A percentile compares a stretch with the other conserved stretches of the same genome.
Evolutionary conservation across 352 stramenopile genomes (phyloP).

Genomic region (Aphanomyces cochlioides): DNA sequence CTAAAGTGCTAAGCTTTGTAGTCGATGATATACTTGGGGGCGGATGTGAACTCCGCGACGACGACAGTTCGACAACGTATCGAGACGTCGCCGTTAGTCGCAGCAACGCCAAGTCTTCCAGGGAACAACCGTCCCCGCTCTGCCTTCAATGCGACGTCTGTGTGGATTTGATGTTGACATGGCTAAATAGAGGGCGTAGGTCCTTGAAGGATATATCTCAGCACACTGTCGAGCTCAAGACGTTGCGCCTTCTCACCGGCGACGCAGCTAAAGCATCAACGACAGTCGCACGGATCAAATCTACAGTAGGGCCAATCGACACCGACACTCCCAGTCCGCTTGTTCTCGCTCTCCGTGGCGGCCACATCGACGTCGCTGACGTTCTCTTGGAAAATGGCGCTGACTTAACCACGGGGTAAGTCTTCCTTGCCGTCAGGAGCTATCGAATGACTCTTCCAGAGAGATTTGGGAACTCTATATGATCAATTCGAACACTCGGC

Average conservation of each 20-base stretch:
- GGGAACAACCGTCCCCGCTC: no score
- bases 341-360: neutral
- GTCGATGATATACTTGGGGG: conserved; percentile 1
- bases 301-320: neutral
- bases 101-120: neutral
- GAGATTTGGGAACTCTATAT: conserved; percentile 4
- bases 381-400: conserved; percentile 3
- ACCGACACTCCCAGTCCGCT: neutral
- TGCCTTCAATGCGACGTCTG: no score
- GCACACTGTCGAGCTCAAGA: conserved; percentile 20
- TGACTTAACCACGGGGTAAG: neutral
- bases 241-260: neutral
- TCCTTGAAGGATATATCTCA: neutral
- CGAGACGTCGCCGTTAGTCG: neutral
- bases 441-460: neutral
- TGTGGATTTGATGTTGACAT: no score
- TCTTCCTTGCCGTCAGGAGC: neutral
- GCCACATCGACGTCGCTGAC: neutral
- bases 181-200: neutral
- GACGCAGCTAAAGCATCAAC: neutral
- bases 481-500: neutral
- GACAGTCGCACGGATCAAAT: neutral
- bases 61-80: neutral
- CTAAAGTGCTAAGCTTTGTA: neutral
- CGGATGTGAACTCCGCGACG: neutral